These are phyloP conservation scores for Silybum marianum DNA, from an alignment of 129 eudicot genomes.

Conservation along the genomic window DNA sequence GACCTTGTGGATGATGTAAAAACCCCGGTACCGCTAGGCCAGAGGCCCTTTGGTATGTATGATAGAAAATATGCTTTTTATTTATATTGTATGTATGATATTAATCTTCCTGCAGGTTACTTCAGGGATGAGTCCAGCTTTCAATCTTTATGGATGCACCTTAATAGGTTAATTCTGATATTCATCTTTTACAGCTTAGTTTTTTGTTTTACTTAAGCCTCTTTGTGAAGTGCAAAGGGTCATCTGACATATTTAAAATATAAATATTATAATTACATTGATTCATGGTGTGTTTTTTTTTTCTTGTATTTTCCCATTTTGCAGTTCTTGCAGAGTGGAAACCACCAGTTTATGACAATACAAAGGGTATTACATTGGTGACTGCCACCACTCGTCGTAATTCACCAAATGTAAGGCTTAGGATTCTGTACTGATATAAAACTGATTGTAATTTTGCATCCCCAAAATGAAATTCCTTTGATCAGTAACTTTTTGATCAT, in stretches of 20 bases:
- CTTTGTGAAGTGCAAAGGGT: background rate
- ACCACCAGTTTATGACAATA: constrained; percentile 96
- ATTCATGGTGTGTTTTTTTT: background rate
- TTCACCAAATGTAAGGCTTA: constrained; percentile 83
- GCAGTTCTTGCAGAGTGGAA: constrained; percentile 99
- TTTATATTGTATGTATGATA: too few relatives aligned
- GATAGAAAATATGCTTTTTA: too few relatives aligned
- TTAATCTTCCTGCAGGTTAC: constrained; percentile 53
- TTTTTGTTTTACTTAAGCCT: background rate
- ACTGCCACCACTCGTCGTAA: constrained; percentile 98
- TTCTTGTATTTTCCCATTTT: background rate
- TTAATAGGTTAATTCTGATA: constrained; percentile 58
- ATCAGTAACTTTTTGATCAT: constrained; percentile 8
- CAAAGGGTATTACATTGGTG: constrained; percentile 83
- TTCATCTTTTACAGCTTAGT: background rate
- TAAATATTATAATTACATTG: background rate
- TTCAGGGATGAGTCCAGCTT: constrained; percentile 93
- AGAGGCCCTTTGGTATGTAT: too few relatives aligned
- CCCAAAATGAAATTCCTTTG: constrained; percentile 53
- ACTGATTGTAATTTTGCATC: constrained; percentile 13
- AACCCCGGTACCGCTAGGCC: too few relatives aligned
- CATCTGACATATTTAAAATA: background rate
- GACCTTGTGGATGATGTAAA: too few relatives aligned
- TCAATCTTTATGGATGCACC: constrained; percentile 93
- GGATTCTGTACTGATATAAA: background rate